A percentile compares a stretch with the other conserved stretches of the same genome.
phyloP scores from a whole-genome alignment of 306 rosid genomes.

The Pterocarpus santalinus region DNA sequence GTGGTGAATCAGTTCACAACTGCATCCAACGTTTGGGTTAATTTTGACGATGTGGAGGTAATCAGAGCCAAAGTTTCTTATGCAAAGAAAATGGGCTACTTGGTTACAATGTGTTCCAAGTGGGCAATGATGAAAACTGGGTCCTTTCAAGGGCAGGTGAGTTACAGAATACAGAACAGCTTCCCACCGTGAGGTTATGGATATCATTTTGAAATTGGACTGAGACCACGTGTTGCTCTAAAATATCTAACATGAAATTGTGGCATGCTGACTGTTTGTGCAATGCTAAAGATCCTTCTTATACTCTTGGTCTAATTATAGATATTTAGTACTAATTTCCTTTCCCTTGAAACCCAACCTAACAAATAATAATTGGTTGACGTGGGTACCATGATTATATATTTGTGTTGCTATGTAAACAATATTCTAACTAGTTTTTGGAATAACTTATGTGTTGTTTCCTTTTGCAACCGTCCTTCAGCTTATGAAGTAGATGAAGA shows the following conservation, averaged over 20 bases:
- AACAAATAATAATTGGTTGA: no score
- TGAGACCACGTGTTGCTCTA: not conserved
- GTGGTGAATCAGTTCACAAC: conserved; percentile 56
- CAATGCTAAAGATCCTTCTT: no score
- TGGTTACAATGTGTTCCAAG: conserved; percentile 64
- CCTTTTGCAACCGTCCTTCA: conserved; percentile 40
- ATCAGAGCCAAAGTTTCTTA: conserved; percentile 60
- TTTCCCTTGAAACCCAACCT: not conserved
- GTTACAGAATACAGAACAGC: not conserved
- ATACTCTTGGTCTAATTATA: no score
- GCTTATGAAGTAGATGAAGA: conserved; percentile 45
- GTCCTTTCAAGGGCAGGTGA: conserved; percentile 58
- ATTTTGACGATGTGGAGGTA: conserved; percentile 63
- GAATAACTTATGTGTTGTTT: conserved; percentile 25
- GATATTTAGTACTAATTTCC: no score
- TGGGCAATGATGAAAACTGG: conserved; percentile 66
- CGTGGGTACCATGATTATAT: no score
- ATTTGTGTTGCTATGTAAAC: not conserved
- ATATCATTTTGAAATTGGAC: not conserved
- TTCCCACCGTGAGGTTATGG: no score
- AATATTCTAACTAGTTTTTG: conserved; percentile 19
- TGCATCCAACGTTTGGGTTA: conserved; percentile 54
- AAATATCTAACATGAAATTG: no score
- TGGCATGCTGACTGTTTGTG: no score
- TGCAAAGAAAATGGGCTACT: conserved; percentile 59